phyloP scores from a whole-genome alignment of 2,329 filamentous ascomycete genomes.

The Xylaria sp. region DNA sequence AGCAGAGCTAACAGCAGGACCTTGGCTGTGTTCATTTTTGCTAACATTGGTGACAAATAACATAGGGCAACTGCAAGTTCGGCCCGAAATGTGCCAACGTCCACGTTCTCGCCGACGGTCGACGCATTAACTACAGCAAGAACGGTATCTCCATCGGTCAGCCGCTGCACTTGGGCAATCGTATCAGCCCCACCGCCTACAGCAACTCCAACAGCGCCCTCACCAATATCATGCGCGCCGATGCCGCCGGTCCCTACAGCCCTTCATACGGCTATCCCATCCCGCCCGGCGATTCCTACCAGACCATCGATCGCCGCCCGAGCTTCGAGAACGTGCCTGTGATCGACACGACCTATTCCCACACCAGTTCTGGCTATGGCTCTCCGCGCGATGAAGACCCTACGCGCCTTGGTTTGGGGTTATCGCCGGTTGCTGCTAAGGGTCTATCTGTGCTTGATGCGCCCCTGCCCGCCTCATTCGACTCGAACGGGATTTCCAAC shows the following conservation, averaged over 20 bases:
- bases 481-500: conserved; percentile 93
- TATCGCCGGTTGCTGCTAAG: conserved; percentile 78
- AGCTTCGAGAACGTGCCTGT: conserved; percentile 67
- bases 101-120: conserved; percentile 92
- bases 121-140: conserved; percentile 84
- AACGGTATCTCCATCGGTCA: conserved; percentile 73
- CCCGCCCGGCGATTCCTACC: conserved; percentile 55
- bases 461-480: conserved; percentile 91
- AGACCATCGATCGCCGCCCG: conserved; percentile 59
- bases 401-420: conserved; percentile 71
- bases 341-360: conserved; percentile 68
- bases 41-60: conserved; percentile 44
- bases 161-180: conserved; percentile 70
- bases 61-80: conserved; percentile 97
- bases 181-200: conserved; percentile 68
- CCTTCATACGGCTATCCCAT: conserved; percentile 55
- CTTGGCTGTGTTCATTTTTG: conserved; percentile 7
- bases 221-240: conserved; percentile 75
- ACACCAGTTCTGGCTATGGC: conserved; percentile 73
- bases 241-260: conserved; percentile 59
- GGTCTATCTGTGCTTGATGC: conserved; percentile 91
- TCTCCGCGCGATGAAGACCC: conserved; percentile 79
- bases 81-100: conserved; percentile 97
- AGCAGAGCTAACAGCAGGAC: neutral
- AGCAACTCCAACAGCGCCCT: conserved; percentile 75